Base-by-base conservation (phyloP, 257 asterid genomes). In the Solanum chaucha region DNA sequence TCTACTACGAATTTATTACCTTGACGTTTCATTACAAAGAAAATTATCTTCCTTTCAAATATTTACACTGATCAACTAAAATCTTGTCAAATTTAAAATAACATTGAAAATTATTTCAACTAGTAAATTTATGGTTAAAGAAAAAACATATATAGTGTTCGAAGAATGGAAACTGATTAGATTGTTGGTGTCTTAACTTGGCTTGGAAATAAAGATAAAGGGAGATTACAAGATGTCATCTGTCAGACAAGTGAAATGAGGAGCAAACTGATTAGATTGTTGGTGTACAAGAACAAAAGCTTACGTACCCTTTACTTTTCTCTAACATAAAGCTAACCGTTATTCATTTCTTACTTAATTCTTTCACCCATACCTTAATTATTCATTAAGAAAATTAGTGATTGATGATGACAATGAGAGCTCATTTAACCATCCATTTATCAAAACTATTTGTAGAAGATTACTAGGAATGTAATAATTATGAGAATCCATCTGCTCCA, bases 251-350 rank as follows among this genome's bases (percentile, higher is more conserved):
- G 40, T 80, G 64, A 77, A 77, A 77, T 41, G 64, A 77, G 61
- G 84, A 78, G 38, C 8, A 75, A 75, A 36, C 32, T 24, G 59
- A 80, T 46, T 80, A 5, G n/a, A 28, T 46, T 80, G 10, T 46
- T 80, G 85, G 85, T 46, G 26, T 80, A 80, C 13, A 80, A 28
- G 22, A 85, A 24, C 38, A 65, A 89, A 85, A 19, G 87, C 41
- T 91, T 89, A 58, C 95, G 89, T 93, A 88, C 89, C 81, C 89
- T 89, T 89, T 93, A 93, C 95, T 93, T 93, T 88, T 91, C 94
- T 90, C 82, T 90, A 93, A 89, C 90, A 92, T 81, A 90, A 93
- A 93, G 96, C 93, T 90, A 93, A 86, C 90, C 35, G 88, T 89
- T 82, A 90, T 35, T 80, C 86, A 20, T 32, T 35, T 28, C 40